These are phyloP conservation scores for Papiliotrema flavescens DNA, from an alignment of 1,284 basidiomycete genomes.

Conservation along the genomic window DNA sequence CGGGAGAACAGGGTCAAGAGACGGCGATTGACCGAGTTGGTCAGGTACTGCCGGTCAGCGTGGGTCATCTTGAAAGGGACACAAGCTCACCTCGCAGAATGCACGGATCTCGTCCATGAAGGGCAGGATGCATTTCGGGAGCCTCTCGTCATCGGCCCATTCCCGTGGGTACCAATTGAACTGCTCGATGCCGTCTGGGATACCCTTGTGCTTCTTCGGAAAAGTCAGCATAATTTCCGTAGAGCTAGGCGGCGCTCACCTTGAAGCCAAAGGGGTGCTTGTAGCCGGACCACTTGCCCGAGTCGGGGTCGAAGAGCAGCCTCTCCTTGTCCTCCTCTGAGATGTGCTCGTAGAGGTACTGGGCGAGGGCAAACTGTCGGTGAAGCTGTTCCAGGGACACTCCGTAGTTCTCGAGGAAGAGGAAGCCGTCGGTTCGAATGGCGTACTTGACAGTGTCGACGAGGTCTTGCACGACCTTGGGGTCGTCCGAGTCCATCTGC, in stretches of 20 bases:
- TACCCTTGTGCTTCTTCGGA: conserved; percentile 33
- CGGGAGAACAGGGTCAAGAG: conserved; percentile 49
- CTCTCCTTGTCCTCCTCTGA: conserved; percentile 34
- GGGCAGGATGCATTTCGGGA: conserved; percentile 32
- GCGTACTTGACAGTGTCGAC: conserved; percentile 25
- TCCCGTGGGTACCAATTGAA: conserved; percentile 49
- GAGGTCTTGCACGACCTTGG: conserved; percentile 20
- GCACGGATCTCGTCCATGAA: conserved; percentile 47
- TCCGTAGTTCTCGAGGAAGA: conserved; percentile 41
- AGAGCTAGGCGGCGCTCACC: not conserved
- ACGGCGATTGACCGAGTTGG: conserved; percentile 40
- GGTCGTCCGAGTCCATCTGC: conserved; percentile 31
- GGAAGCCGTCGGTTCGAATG: conserved; percentile 37
- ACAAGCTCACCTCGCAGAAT: conserved; percentile 45
- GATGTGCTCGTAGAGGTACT: conserved; percentile 33
- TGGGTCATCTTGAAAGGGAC: not conserved
- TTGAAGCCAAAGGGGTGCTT: conserved; percentile 51
- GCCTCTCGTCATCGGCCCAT: conserved; percentile 24
- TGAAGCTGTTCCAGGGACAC: conserved; percentile 35
- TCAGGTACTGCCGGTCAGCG: conserved; percentile 21
- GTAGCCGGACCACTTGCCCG: conserved; percentile 45
- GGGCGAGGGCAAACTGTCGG: conserved; percentile 35
- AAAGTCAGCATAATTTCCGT: not conserved
- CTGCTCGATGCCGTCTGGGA: conserved; percentile 49
- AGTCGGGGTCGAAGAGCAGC: conserved; percentile 32